phyloP scores from a whole-genome alignment of 331 rosid species.

The Rosa hybrid region DNA sequence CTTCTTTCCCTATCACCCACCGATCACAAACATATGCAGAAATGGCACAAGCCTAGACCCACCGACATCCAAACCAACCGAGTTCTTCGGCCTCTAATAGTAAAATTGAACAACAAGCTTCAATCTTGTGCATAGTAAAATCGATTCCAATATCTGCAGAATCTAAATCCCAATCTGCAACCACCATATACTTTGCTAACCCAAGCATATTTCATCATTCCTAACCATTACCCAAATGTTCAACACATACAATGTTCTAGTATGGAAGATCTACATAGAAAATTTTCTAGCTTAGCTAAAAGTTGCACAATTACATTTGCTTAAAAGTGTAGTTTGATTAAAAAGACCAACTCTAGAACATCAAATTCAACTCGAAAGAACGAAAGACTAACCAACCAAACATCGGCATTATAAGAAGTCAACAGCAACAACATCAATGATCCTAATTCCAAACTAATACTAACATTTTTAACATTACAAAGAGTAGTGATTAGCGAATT shows the following conservation, averaged over 20 bases:
- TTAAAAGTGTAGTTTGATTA: not conserved
- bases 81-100: not conserved
- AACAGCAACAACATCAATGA: not conserved
- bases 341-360: not conserved
- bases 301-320: not conserved
- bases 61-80: not conserved
- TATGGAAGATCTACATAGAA: not conserved
- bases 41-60: not conserved
- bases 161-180: not conserved
- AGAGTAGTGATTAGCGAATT: not conserved
- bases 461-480: not conserved
- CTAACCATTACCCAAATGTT: not conserved
- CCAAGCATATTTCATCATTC: not conserved
- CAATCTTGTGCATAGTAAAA: not conserved
- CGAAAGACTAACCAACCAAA: not conserved
- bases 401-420: not conserved
- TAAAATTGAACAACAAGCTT: conserved; percentile 1
- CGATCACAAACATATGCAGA: not conserved
- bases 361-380: not conserved
- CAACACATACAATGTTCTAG: not conserved
- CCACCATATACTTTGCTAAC: not conserved
- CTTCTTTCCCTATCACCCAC: not conserved
- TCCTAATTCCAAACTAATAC: not conserved
- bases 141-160: not conserved
- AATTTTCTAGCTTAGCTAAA: not conserved